Evolutionary conservation across 371 early-diverging fungal species (phyloP), one percentile per base, ranked within the genome.

Genomic region (Batkoa obscura): DNA sequence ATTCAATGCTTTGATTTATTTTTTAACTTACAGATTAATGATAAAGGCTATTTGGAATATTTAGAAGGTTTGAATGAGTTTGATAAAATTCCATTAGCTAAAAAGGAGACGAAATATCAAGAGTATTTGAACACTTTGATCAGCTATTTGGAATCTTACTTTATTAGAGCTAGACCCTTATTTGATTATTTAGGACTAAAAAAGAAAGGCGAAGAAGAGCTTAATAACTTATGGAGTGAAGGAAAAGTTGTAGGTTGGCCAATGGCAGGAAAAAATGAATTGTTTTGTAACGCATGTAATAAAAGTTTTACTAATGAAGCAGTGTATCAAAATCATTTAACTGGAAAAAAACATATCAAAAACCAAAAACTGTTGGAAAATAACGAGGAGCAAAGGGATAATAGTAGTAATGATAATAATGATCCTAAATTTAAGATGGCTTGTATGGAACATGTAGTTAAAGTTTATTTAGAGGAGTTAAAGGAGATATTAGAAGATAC

Each of bases 261-360:
- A 13, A 69, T 71, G 3, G 70, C 68, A 1, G 59, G 61, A 0
- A 66, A 67, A 10, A 59, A 68, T 41, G 66, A 57, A 5, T 58
- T 90, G 17, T 91, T 80, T 58, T 95, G 94, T 63, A 55, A 69
- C 30, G 81, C 86, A 13, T 95, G 93, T 76, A 68, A 77, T 35
- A 89, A 88, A 61, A 75, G 75, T 37, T 97, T 90, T 64, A 62
- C 86, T 36, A 95, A 93, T 58, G 63, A 83, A 32, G 79, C 83
- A 0, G 89, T 94, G 1, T 93, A 73, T 62, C 79, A 81, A 23
- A 81, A 78, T 17, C 95, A 97, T 66, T 66, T 90, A 62, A 79
- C 94, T 66, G 72, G 74, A 45, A 93, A 88, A 61, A 86, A 86
- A 3, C 55, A 54, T 1, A 83, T 75, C 8, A 77, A 77, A 35